Evolutionary conservation across 208 protist genomes (phyloP).

Genomic region (Trypanosomatidae sp.): DNA sequence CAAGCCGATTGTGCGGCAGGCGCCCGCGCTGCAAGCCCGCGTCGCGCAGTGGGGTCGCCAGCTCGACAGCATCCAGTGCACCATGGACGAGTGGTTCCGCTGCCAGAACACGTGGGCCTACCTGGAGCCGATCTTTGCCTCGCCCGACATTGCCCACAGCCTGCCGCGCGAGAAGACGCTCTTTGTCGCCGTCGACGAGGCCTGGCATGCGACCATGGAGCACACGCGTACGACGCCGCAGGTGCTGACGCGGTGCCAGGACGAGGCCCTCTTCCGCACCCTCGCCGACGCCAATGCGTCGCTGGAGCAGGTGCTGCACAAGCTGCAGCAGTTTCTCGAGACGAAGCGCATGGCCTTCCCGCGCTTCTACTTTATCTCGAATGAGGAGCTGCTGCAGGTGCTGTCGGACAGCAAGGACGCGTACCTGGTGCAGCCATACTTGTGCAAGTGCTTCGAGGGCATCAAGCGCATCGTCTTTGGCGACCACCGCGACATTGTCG

Average conservation of each 20-base stretch:
- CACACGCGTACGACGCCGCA: constrained; percentile 68
- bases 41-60: constrained; percentile 88
- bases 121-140: constrained; percentile 94
- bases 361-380: constrained; percentile 96
- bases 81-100: constrained; percentile 93
- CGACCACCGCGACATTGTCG: constrained; percentile 84
- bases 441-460: constrained; percentile 95
- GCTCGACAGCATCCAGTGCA: constrained; percentile 88
- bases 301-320: constrained; percentile 93
- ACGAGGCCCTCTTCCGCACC: constrained; percentile 86
- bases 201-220: constrained; percentile 92
- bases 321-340: constrained; percentile 97
- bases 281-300: constrained; percentile 88
- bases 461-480: constrained; percentile 89
- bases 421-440: constrained; percentile 90
- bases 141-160: constrained; percentile 92
- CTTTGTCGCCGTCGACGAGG: constrained; percentile 89
- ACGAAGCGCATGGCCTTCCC: constrained; percentile 95
- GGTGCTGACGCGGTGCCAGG: constrained; percentile 80
- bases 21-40: constrained; percentile 77
- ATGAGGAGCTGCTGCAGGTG: constrained; percentile 94
- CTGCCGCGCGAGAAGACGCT: constrained; percentile 92
- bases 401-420: constrained; percentile 93
- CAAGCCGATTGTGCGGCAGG: constrained; percentile 87
- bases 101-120: constrained; percentile 95